These are phyloP conservation scores for Paecilomyces sp. DNA, from an alignment of 2,329 filamentous ascomycete genomes.

Conservation along the genomic window DNA sequence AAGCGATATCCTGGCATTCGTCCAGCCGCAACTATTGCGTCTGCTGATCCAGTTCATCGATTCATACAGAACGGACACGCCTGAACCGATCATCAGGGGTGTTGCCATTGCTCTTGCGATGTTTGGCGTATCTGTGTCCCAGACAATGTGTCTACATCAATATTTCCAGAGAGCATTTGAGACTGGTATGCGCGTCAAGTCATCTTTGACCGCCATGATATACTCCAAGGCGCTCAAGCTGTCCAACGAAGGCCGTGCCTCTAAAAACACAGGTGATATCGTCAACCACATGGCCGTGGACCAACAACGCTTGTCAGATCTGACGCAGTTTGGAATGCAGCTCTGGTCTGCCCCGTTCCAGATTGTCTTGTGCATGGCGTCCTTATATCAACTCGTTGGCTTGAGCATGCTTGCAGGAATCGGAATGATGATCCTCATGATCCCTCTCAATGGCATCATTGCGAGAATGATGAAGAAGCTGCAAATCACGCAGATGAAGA, in stretches of 20 bases:
- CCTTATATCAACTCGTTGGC: conserved; percentile 90
- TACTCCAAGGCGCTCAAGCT: conserved; percentile 85
- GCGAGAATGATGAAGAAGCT: conserved; percentile 88
- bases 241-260: conserved; percentile 83
- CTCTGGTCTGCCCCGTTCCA: conserved; percentile 97
- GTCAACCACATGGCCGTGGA: conserved; percentile 99
- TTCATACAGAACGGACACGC: conserved; percentile 60
- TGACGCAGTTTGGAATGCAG: conserved; percentile 92
- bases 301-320: conserved; percentile 86
- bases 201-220: conserved; percentile 79
- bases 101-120: conserved; percentile 83
- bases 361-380: conserved; percentile 91
- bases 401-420: conserved; percentile 94
- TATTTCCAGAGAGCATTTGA: conserved; percentile 96
- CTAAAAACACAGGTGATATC: conserved; percentile 92
- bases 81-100: conserved; percentile 74
- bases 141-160: conserved; percentile 89
- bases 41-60: conserved; percentile 76
- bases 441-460: conserved; percentile 88
- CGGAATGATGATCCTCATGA: conserved; percentile 93
- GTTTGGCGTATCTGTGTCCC: conserved; percentile 78
- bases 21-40: conserved; percentile 83
- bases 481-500: conserved; percentile 97
- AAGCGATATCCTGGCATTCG: conserved; percentile 79
- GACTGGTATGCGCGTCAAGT: conserved; percentile 94